Percentiles rank a stretch among this genome's conserved stretches.
Conservation (phyloP, 2,329 filamentous ascomycete genomes). For the Xylariomycetidae sp. region DNA sequence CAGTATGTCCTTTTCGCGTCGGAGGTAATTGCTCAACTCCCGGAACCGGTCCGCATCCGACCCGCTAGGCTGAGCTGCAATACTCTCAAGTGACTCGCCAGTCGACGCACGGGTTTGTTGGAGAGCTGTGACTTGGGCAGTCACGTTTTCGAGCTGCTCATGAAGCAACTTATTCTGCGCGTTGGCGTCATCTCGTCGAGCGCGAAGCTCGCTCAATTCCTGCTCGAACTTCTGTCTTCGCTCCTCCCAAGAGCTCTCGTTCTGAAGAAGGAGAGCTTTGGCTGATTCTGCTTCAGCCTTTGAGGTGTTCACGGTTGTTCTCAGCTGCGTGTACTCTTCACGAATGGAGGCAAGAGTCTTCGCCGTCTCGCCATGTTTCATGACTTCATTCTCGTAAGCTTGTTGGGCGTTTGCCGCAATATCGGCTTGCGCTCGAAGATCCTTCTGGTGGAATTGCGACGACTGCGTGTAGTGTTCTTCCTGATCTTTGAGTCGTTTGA, state of each 20-base stretch:
- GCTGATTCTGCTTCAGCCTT: conserved; percentile 81
- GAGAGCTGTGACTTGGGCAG: conserved; percentile 69
- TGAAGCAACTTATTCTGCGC: conserved; percentile 89
- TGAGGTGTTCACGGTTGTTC: conserved; percentile 68
- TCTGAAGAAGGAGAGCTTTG: conserved; percentile 70
- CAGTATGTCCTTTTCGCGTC: conserved; percentile 94
- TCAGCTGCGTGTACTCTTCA: conserved; percentile 73
- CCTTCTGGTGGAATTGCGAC: conserved; percentile 79
- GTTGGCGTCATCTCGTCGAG: conserved; percentile 74
- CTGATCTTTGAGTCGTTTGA: conserved; percentile 76
- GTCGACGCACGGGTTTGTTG: conserved; percentile 65
- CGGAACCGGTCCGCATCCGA: conserved; percentile 69
- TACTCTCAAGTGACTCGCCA: conserved; percentile 46
- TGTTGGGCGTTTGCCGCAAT: conserved; percentile 91
- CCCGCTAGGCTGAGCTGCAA: conserved; percentile 45
- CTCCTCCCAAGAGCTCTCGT: conserved; percentile 82
- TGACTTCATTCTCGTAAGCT: conserved; percentile 88
- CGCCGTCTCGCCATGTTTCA: conserved; percentile 94
- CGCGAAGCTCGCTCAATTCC: conserved; percentile 73
- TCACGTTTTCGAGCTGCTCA: conserved; percentile 79
- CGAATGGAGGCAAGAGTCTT: conserved; percentile 75
- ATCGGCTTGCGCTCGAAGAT: conserved; percentile 86
- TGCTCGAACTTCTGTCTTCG: conserved; percentile 73
- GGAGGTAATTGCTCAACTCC: conserved; percentile 85
- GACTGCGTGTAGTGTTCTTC: conserved; percentile 73